Conservation (phyloP, 108 stramenopile genomes). For the Stephanodiscus minutulus region DNA sequence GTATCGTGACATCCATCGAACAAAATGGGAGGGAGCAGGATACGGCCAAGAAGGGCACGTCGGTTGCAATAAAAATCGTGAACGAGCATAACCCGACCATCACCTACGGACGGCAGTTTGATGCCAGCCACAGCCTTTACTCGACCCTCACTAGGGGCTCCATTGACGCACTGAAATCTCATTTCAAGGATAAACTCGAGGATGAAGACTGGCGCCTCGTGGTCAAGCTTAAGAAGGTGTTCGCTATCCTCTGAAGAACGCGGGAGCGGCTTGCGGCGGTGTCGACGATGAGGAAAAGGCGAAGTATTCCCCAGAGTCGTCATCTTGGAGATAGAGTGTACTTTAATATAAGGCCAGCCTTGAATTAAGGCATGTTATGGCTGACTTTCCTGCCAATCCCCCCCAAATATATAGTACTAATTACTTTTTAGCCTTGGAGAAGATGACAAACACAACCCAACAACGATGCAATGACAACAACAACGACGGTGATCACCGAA, state of each 20-base stretch:
- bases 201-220: conserved; percentile 96
- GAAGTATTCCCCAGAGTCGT: no score
- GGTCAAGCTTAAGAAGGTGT: conserved; percentile 98
- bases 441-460: no score
- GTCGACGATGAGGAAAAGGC: no score
- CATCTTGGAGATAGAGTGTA: no score
- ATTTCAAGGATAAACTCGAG: conserved; percentile 98
- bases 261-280: no score
- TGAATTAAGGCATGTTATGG: no score
- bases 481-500: no score
- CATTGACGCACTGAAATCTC: conserved; percentile 96
- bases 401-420: no score
- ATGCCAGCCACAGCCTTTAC: conserved; percentile 89
- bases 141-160: conserved; percentile 92
- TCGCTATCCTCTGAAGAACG: conserved; percentile 87
- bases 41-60: conserved; percentile 86
- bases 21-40: conserved; percentile 90
- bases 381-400: no score
- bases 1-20: conserved; percentile 95
- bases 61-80: conserved; percentile 93
- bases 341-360: no score
- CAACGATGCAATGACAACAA: no score
- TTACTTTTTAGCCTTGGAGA: no score
- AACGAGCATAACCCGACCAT: conserved; percentile 94
- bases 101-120: conserved; percentile 98